Percentiles rank a stretch among this genome's conserved stretches.
phyloP scores from a whole-genome alignment of 78 protist species.

The Acrasis kona region DNA sequence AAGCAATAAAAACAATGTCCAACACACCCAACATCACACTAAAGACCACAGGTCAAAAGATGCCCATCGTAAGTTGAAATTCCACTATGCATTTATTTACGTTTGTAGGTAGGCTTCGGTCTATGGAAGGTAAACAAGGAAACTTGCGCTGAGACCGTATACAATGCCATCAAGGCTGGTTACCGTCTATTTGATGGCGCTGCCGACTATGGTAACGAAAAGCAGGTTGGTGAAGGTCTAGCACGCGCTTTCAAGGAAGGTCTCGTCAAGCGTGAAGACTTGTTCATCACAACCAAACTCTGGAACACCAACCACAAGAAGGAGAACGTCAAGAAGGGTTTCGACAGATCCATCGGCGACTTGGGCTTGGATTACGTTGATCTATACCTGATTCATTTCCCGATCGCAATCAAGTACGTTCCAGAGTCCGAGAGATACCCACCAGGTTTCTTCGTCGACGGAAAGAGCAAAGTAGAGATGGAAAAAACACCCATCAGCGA shows the following conservation, averaged over 20 bases:
- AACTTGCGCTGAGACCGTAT: slow-evolving; percentile 22
- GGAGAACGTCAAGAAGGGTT: slow-evolving; percentile 42
- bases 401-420: slow-evolving; percentile 23
- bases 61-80: too few species aligned
- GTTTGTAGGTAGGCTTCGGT: slow-evolving; percentile 53
- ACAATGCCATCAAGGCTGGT: slow-evolving; percentile 39
- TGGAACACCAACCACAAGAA: slow-evolving; percentile 49
- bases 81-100: too few species aligned
- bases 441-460: neutral
- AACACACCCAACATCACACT: too few species aligned
- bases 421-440: slow-evolving; percentile 14
- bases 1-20: too few species aligned
- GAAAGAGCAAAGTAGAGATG: neutral
- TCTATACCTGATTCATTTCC: slow-evolving; percentile 66
- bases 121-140: slow-evolving; percentile 28
- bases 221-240: slow-evolving; percentile 61
- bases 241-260: slow-evolving; percentile 10
- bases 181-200: slow-evolving; percentile 74
- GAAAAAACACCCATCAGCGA: slow-evolving; percentile 30
- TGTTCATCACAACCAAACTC: slow-evolving; percentile 58
- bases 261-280: slow-evolving; percentile 39
- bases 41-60: too few species aligned
- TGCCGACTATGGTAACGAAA: slow-evolving; percentile 50
- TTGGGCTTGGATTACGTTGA: slow-evolving; percentile 58
- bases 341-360: slow-evolving; percentile 25